Conservation (phyloP, 129 eudicot species). For the Saussurea involucrata region DNA sequence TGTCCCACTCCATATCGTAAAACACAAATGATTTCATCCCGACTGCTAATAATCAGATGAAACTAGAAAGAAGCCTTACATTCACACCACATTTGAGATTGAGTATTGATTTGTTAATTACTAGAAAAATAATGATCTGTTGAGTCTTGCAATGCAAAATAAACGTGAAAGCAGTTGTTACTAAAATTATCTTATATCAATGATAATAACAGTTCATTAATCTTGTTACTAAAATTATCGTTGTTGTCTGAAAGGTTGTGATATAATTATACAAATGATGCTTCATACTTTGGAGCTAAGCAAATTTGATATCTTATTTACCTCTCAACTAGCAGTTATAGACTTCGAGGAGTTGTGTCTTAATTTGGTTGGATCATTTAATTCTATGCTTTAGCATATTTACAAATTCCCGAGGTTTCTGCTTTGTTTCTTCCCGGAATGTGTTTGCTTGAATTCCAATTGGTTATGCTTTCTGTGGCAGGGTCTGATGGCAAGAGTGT, state of each 20-base stretch:
- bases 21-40: neutral
- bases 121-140: neutral
- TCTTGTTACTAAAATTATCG: neutral
- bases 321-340: constrained; percentile 11
- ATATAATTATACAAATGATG: neutral
- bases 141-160: neutral
- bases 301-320: neutral
- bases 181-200: neutral
- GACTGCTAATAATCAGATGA: neutral
- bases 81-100: neutral
- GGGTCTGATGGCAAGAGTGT: constrained; percentile 50
- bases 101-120: constrained; percentile 5
- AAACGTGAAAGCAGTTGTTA: neutral
- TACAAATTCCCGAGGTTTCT: neutral
- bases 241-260: neutral
- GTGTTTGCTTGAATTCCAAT: constrained; percentile 4
- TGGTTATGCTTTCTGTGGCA: constrained; percentile 25
- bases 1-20: neutral
- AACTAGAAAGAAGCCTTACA: neutral
- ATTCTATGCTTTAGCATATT: neutral
- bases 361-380: constrained; percentile 4
- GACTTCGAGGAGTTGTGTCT: constrained; percentile 4
- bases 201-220: neutral
- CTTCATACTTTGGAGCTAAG: neutral
- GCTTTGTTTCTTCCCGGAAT: neutral